These are phyloP conservation scores for Hansenula sp. DNA, from an alignment of 1,139 yeast genomes.

Conservation along the genomic window DNA sequence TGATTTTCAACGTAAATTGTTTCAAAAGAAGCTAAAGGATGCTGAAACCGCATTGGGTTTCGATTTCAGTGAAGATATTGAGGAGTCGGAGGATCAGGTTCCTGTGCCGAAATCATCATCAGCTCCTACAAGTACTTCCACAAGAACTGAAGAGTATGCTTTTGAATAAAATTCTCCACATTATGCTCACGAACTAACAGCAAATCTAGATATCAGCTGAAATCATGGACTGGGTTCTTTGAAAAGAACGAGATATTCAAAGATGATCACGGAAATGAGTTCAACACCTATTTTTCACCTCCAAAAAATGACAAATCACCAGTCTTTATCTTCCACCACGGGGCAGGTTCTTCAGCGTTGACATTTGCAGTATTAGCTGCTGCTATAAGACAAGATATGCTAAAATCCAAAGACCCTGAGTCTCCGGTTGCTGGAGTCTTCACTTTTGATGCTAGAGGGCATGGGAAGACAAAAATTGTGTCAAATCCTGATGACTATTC, in stretches of 20 bases:
- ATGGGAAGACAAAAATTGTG: constrained; percentile 49
- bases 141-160: constrained; percentile 6
- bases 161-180: too few relatives aligned
- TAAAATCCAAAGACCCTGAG: constrained; percentile 13
- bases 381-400: constrained; percentile 28
- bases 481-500: constrained; percentile 37
- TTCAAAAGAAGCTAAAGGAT: constrained; percentile 34
- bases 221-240: constrained; percentile 41
- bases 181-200: constrained; percentile 1
- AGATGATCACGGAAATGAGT: constrained; percentile 27
- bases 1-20: constrained; percentile 25
- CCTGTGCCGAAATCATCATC: constrained; percentile 3
- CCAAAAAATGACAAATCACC: constrained; percentile 47
- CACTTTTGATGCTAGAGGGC: constrained; percentile 80
- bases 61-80: constrained; percentile 30
- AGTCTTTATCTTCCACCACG: constrained; percentile 78
- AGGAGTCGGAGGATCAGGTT: constrained; percentile 16
- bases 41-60: constrained; percentile 39
- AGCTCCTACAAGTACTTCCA: constrained; percentile 4
- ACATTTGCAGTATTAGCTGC: constrained; percentile 61
- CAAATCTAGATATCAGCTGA: constrained; percentile 11
- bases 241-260: constrained; percentile 27
- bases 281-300: constrained; percentile 58
- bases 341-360: constrained; percentile 89
- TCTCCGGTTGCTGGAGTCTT: constrained; percentile 50